Base-by-base conservation (phyloP, 2,329 filamentous ascomycete species). In the Aspergillus sergii region DNA sequence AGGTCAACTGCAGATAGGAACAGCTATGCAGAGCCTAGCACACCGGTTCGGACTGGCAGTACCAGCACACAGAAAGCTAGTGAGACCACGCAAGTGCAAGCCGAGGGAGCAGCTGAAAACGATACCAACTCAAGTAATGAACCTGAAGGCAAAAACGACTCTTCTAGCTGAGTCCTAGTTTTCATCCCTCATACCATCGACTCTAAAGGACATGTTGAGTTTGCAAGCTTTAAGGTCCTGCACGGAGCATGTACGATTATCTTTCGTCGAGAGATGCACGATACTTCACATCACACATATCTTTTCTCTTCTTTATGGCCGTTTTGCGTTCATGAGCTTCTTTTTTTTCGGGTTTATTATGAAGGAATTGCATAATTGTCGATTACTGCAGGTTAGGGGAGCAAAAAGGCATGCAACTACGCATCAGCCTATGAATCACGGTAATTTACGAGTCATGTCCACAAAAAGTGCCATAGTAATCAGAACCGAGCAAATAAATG, bases 1-100 rank as follows among this genome's bases (percentile, higher is more conserved):
- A 71, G 66, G 6, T 57, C 60, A 32, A 68, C 70, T 9, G 65
- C 46, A 3, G 63, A 64, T 11, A 51, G 50, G 50, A 57, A 39
- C n/a, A 60, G 43, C 56, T 55, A 59, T 48, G 39, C 26, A 21
- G 43, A 51, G 23, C 46, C 48, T 21, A 30, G 41, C 56, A 48
- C 26, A 3, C 41, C 43, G n/a, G 30, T 55, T 19, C 51, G 32
- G 2, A 26, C 51, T 8, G 32, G 14, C n/a, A 55, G 32, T 55
- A 23, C 34, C n/a, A 55, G 32, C 19, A 5, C n/a, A 9, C 46
- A 54, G 21, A 46, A 9, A 5, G 41, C 39, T 19, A 30, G 39
- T 23, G 26, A 43, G 4, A 39, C 23, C 12, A 11, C 28, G n/a
- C 36, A 36, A 16, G 16, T 51, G 16, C 30, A n/a, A 51, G 48